Conservation (phyloP, 306 rosid genomes). For the Glycine tomentella region DNA sequence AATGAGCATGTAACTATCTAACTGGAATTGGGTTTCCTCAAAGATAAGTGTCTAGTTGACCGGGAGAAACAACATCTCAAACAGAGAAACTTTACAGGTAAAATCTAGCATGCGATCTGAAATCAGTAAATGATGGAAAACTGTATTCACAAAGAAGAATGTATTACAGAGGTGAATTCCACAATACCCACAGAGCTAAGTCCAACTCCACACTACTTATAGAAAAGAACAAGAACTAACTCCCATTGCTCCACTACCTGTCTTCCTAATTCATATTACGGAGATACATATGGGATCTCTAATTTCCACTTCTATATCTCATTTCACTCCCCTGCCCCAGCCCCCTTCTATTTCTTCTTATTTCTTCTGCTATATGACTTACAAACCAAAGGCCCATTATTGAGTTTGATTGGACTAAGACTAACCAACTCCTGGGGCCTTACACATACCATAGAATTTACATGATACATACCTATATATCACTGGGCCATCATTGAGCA, state of each 20-base stretch:
- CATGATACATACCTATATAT: conserved; percentile 1
- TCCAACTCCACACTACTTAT: background rate
- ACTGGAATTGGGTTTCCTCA: conserved; percentile 16
- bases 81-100: conserved; percentile 19
- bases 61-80: conserved; percentile 1
- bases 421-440: conserved; percentile 45
- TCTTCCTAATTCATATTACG: background rate
- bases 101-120: background rate
- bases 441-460: conserved; percentile 3
- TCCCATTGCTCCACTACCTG: background rate
- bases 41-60: background rate
- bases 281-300: background rate
- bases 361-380: background rate
- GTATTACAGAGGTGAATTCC: background rate
- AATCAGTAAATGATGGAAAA: background rate
- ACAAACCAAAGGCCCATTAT: background rate
- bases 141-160: background rate
- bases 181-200: background rate
- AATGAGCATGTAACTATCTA: background rate
- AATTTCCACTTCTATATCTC: conserved; percentile 2
- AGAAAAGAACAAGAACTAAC: background rate
- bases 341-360: background rate
- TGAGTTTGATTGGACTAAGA: conserved; percentile 38
- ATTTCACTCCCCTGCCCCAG: background rate
- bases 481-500: background rate